Base-by-base conservation (phyloP, 768 basidiomycete genomes). In the Amanita molliuscula region DNA sequence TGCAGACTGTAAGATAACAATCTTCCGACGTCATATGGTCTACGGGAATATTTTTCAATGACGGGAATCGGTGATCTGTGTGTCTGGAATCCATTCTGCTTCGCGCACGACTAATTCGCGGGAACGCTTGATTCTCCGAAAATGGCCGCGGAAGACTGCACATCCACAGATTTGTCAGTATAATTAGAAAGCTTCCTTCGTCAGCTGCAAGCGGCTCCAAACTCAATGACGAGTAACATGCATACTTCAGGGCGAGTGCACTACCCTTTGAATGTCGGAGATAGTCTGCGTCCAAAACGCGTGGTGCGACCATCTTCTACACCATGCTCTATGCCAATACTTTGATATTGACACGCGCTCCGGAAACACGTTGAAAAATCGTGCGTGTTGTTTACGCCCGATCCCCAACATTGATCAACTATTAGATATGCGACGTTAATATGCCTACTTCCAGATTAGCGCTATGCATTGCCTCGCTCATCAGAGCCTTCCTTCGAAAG, bases 361-460 rank as follows among this genome's bases (percentile, higher is more conserved):
- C 2, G 10, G 44, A 34, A 46, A 46, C 44, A 46, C 44, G 44
- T 46, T 46, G 42, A 44, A 44, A 44, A 44, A 44, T 28, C 42
- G 42, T 44, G 42, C 42, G 42, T 44, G 26, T 16, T 28, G 6
- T 26, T 44, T 44, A 20, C 26, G 42, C 26, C 26, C 28, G 15
- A 16, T n/a, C 16, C 4, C 15, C 15, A 44, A 28, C 26, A 44
- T n/a, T 16, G 42, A 44, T 44, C 42, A 8, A 44, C 42, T 16
- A 16, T 25, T 44, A 44, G 42, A 44, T 44, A 28, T 44, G 26
- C 15, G 42, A 40, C 18, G 25, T 29, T 44, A 34, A 34, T 46
- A 16, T 34, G 23, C 18, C 44, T 46, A 6, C 44, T 46, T 34
- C 31, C 20, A 23, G 29, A 46, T 46, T 31, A 46, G 44, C 31